Base-by-base conservation (phyloP, 805 yeast genomes). In the Candida tibetensis region DNA sequence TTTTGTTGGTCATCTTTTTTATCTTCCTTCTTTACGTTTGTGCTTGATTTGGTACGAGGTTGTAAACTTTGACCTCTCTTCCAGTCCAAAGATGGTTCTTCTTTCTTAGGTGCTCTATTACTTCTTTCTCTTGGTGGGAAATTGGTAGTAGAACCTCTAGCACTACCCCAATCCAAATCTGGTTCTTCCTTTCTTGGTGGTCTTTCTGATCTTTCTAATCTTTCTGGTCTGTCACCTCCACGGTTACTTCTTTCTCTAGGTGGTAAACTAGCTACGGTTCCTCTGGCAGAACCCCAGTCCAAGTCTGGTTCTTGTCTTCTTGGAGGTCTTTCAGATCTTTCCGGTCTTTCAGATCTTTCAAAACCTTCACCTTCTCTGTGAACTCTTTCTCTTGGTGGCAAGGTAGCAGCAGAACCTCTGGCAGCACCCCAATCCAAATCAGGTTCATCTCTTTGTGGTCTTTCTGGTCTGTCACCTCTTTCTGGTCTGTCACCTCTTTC, bases 151-250 rank as follows among this genome's bases (percentile, higher is more conserved):
- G 25, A 53, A 39, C 46, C 42, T 55, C 79, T 66, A 32, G 72
- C 77, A 7, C 69, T 45, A 37, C 72, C 66, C 80, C 87, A 81
- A 60, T 83, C 87, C 37, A 79, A 62, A 22, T 77, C 77, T 32
- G 78, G 77, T 51, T 72, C 81, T 49, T 70, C 38, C 40, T 47
- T 38, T 34, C 51, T 56, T n/a, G n/a, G n/a, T n/a, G n/a, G n/a
- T 48, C 62, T 54, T 28, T 43, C 50, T 32, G 49, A 19, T 39
- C 50, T 44, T 41, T 43, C 44, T 29, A 45, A 37, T 44, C 56
- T 48, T 37, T 53, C 58, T 43, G 50, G 58, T 52, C 52, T 58
- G 56, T 46, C 51, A 42, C 50, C 46, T 42, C 51, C 58, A 52
- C 52, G 58, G 57, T 46, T 50, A 43, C 51, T 46, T 55, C 65